phyloP scores from a whole-genome alignment of 805 yeast species.

The Candida pseudoglaebosa region DNA sequence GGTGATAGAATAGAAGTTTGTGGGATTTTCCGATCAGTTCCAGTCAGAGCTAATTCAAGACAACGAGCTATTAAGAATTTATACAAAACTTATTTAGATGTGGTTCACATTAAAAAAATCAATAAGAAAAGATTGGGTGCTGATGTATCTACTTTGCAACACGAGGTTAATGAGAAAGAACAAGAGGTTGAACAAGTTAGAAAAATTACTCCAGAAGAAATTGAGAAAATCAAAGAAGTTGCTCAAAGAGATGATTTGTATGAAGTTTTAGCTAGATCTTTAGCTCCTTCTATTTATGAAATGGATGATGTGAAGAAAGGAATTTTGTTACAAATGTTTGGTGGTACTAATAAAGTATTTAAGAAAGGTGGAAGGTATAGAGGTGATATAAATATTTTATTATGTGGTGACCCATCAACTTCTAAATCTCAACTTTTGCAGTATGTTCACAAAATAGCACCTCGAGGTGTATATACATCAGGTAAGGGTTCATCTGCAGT shows the following conservation, averaged over 20 bases:
- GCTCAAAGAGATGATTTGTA: conserved; percentile 75
- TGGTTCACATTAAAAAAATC: conserved; percentile 84
- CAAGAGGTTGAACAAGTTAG: conserved; percentile 78
- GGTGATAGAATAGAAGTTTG: conserved; percentile 96
- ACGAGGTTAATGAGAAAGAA: conserved; percentile 53
- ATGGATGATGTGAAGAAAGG: conserved; percentile 98
- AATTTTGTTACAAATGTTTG: conserved; percentile 84
- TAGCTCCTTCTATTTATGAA: conserved; percentile 97
- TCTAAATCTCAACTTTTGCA: conserved; percentile 92
- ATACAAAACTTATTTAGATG: conserved; percentile 91
- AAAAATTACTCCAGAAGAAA: conserved; percentile 64
- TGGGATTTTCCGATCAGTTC: conserved; percentile 89
- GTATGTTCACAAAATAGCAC: conserved; percentile 96
- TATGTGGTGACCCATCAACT: conserved; percentile 98
- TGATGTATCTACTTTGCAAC: conserved; percentile 62
- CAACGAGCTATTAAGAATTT: conserved; percentile 79
- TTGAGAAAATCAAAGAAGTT: conserved; percentile 56
- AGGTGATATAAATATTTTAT: conserved; percentile 87
- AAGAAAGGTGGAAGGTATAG: conserved; percentile 89
- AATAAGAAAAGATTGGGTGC: conserved; percentile 78
- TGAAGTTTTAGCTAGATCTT: conserved; percentile 79
- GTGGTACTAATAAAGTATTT: conserved; percentile 90
- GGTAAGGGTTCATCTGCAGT: conserved; percentile 99
- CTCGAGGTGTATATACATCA: conserved; percentile 95
- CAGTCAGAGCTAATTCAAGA: conserved; percentile 82